A percentile compares a stretch with the other conserved stretches of the same genome.
Evolutionary conservation across 2,329 filamentous ascomycete species (phyloP).

Genomic region (Aspergillus aculeatus): DNA sequence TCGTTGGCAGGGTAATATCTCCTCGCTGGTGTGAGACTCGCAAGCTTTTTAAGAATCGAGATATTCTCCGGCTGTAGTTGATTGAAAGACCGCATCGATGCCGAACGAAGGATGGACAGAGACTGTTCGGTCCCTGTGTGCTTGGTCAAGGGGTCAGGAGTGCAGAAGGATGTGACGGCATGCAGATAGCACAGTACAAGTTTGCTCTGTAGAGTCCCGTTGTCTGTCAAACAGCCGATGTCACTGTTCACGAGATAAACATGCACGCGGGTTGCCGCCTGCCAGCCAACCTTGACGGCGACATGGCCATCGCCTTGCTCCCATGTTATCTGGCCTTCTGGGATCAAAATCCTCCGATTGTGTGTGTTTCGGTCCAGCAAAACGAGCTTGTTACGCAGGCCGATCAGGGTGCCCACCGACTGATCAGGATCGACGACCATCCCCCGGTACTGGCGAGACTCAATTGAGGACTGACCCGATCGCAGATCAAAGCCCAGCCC

Average conservation of each 20-base stretch:
- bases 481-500: conserved; percentile 49
- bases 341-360: conserved; percentile 42
- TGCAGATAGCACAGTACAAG: conserved; percentile 47
- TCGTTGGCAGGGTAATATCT: conserved; percentile 42
- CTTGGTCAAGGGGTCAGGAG: conserved; percentile 36
- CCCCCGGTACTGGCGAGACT: conserved; percentile 52
- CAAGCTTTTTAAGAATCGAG: conserved; percentile 39
- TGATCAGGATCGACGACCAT: conserved; percentile 52
- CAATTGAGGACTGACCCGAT: conserved; percentile 26
- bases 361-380: conserved; percentile 34
- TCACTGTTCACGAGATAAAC: conserved; percentile 50
- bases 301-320: conserved; percentile 29
- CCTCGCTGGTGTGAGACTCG: conserved; percentile 44
- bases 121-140: conserved; percentile 33
- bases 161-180: conserved; percentile 35
- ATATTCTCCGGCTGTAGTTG: conserved; percentile 39
- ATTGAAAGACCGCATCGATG: conserved; percentile 51
- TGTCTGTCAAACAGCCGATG: conserved; percentile 53
- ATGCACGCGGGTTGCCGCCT: conserved; percentile 33
- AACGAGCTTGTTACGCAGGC: conserved; percentile 52
- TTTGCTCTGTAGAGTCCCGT: conserved; percentile 52
- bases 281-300: conserved; percentile 35
- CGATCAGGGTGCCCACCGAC: conserved; percentile 49
- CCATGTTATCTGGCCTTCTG: conserved; percentile 33
- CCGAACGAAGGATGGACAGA: conserved; percentile 38